These are phyloP conservation scores for Capsaspora owczarzaki DNA, from an alignment of 78 protist species.

Conservation along the genomic window DNA sequence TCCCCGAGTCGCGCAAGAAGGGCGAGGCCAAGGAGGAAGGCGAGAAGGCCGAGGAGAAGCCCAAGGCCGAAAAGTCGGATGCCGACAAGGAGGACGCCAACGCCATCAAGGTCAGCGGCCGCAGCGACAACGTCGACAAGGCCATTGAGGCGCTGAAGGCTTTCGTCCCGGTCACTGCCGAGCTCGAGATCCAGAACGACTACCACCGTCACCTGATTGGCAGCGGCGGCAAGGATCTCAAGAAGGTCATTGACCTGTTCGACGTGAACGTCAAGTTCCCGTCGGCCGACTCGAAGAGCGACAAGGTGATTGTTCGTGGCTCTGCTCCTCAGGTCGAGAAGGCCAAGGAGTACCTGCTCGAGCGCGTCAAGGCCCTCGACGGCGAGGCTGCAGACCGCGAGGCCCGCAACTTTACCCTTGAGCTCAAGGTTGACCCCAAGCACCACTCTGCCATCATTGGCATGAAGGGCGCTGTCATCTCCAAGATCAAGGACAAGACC, in stretches of 20 bases:
- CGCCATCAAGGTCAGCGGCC: not conserved
- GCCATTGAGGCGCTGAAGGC: not conserved
- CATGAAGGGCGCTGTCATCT: not conserved
- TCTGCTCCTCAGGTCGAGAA: not conserved
- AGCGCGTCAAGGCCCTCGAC: slow-evolving; percentile 1
- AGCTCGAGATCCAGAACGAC: not conserved
- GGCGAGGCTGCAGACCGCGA: not conserved
- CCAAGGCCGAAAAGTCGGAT: not conserved
- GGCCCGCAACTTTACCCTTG: not conserved
- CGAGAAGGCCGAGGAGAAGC: not conserved
- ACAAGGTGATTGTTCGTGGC: not conserved
- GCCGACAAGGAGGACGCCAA: not conserved
- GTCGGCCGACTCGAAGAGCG: not conserved
- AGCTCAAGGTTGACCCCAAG: not conserved
- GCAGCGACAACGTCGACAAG: not conserved
- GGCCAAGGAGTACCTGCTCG: not conserved
- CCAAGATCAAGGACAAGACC: not conserved
- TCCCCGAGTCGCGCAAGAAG: not conserved
- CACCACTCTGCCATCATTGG: not conserved
- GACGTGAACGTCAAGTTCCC: not conserved
- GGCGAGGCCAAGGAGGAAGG: slow-evolving; percentile 5
- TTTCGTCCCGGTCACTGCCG: not conserved
- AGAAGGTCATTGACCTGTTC: not conserved
- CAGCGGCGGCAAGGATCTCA: not conserved
- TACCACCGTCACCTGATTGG: slow-evolving; percentile 6